These are phyloP conservation scores for Iodosphaeria phyllophila DNA, from an alignment of 2,329 filamentous ascomycete genomes.

Conservation along the genomic window DNA sequence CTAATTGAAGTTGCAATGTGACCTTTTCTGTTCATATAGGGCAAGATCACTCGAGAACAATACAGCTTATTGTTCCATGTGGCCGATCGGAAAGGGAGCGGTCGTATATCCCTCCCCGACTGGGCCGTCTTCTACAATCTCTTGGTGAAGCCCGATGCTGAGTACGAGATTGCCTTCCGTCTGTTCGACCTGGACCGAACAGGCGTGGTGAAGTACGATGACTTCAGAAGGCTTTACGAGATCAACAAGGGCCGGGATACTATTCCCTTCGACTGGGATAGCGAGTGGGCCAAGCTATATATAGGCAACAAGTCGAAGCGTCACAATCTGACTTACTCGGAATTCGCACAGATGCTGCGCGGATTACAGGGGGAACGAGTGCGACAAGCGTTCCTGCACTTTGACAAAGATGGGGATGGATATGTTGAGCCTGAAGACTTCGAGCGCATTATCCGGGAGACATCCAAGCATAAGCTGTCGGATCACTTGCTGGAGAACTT, in stretches of 20 bases:
- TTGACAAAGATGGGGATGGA: slow-evolving; percentile 81
- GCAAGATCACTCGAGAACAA: slow-evolving; percentile 94
- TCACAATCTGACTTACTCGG: slow-evolving; percentile 82
- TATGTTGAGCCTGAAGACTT: slow-evolving; percentile 95
- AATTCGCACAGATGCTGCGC: slow-evolving; percentile 96
- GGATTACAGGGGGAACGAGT: slow-evolving; percentile 92
- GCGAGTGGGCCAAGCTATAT: slow-evolving; percentile 90
- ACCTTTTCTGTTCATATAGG: slow-evolving; percentile 30
- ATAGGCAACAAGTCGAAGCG: slow-evolving; percentile 74
- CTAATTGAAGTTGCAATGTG: slow-evolving; percentile 4
- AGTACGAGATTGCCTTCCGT: slow-evolving; percentile 97
- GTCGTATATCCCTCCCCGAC: slow-evolving; percentile 62
- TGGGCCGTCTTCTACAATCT: slow-evolving; percentile 93
- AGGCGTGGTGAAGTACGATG: slow-evolving; percentile 75
- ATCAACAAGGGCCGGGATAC: slow-evolving; percentile 69
- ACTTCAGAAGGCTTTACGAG: slow-evolving; percentile 72
- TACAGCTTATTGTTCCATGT: slow-evolving; percentile 87
- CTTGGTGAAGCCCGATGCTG: slow-evolving; percentile 81
- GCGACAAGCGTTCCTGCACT: slow-evolving; percentile 80
- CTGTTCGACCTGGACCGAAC: slow-evolving; percentile 78
- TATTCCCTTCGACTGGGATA: slow-evolving; percentile 93
- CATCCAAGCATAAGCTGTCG: slow-evolving; percentile 86
- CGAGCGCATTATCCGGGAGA: slow-evolving; percentile 89
- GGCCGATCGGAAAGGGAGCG: slow-evolving; percentile 60
- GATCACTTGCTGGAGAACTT: slow-evolving; percentile 88